These are phyloP conservation scores for Epichloe glyceriae DNA, from an alignment of 2,329 filamentous ascomycete species.

Conservation along the genomic window DNA sequence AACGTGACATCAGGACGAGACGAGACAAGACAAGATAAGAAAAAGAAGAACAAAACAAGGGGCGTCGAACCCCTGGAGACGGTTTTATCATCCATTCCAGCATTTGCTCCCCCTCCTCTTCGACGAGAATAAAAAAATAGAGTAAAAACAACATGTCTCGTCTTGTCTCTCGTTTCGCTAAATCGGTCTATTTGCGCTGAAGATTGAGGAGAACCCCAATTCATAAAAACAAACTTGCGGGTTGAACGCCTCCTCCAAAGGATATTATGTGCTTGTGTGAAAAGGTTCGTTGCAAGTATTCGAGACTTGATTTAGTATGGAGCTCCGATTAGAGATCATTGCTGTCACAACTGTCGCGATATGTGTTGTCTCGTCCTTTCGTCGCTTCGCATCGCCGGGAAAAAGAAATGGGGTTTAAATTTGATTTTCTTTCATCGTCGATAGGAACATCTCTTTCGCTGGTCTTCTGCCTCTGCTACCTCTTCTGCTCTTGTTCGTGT, in stretches of 20 bases:
- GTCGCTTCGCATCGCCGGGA: slow-evolving; percentile 1
- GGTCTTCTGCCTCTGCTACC: neutral
- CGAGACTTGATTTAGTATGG: neutral
- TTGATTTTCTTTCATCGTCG: neutral
- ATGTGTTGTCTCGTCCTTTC: neutral
- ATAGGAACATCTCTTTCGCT: neutral
- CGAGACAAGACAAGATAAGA: neutral
- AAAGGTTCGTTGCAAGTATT: slow-evolving; percentile 1
- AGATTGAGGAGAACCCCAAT: slow-evolving; percentile 1
- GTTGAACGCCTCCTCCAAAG: neutral
- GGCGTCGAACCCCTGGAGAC: neutral
- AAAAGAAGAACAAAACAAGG: neutral
- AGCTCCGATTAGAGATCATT: neutral
- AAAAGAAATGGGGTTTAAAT: slow-evolving; percentile 4
- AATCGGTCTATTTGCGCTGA: slow-evolving; percentile 5
- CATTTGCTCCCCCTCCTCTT: neutral
- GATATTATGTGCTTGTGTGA: neutral
- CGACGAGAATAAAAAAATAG: neutral
- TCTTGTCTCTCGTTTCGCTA: neutral
- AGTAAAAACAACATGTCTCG: slow-evolving; percentile 2
- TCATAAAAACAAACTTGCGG: neutral
- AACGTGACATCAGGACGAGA: neutral
- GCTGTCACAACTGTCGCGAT: neutral
- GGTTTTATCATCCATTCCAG: neutral
- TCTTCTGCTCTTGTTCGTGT: neutral